Percentiles rank a stretch among this genome's conserved stretches.
Evolutionary conservation across 495 filamentous ascomycete species (phyloP).

Genomic region (Xylaria castorea): DNA sequence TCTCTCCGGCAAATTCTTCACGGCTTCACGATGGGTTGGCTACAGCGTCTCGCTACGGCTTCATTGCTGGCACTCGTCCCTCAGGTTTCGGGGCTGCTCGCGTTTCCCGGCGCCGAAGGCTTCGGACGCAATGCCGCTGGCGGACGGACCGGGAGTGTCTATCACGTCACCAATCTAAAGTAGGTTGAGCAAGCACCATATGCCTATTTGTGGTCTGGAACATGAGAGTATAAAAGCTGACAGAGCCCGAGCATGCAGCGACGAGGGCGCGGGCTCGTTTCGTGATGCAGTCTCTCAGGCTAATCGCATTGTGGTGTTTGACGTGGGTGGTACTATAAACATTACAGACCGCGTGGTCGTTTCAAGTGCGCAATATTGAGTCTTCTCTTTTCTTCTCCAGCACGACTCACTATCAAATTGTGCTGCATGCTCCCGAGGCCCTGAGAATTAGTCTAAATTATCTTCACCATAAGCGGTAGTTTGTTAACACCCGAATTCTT

Average conservation of each 20-base stretch:
- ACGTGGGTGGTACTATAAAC: conserved; percentile 48
- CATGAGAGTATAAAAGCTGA: background rate
- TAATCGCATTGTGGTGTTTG: conserved; percentile 49
- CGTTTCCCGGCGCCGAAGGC: conserved; percentile 50
- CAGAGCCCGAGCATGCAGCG: conserved; percentile 22
- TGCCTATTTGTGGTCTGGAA: background rate
- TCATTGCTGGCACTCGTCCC: conserved; percentile 27
- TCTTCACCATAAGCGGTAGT: background rate
- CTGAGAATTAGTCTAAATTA: background rate
- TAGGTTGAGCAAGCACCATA: conserved; percentile 15
- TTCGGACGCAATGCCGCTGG: conserved; percentile 50
- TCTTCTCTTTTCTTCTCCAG: background rate
- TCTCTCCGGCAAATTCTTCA: background rate
- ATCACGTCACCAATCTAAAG: conserved; percentile 49
- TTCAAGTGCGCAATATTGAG: conserved; percentile 17
- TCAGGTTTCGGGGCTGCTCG: conserved; percentile 33
- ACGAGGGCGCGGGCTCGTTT: conserved; percentile 48
- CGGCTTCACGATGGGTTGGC: conserved; percentile 27
- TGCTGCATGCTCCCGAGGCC: background rate
- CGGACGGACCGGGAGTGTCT: conserved; percentile 46
- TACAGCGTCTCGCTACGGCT: conserved; percentile 16
- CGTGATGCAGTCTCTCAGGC: conserved; percentile 48
- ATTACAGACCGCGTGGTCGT: conserved; percentile 42
- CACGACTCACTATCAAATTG: background rate
- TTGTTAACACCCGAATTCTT: background rate